Percentiles rank a stretch among this genome's conserved stretches.
These are phyloP conservation scores for Populus hybrid DNA, from an alignment of 441 rosid genomes.

Conservation along the genomic window DNA sequence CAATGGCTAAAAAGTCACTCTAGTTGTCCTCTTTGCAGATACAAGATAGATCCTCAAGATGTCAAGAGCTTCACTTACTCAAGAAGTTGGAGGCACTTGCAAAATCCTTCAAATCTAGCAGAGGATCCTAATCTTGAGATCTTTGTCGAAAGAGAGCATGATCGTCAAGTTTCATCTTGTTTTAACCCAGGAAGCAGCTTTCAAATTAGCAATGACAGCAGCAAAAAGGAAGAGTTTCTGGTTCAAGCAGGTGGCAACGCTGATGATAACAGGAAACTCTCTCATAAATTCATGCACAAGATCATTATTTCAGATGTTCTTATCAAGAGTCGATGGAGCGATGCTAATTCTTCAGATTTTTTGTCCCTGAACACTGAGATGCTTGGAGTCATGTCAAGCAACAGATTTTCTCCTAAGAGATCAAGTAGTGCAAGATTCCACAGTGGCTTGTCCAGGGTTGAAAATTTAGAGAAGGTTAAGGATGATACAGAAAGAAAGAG, in stretches of 20 bases:
- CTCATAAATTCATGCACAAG: conserved; percentile 47
- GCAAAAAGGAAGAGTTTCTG: conserved; percentile 15
- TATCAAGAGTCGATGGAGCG: conserved; percentile 54
- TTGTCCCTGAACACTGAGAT: conserved; percentile 45
- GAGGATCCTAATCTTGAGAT: conserved; percentile 38
- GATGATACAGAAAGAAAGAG: conserved; percentile 34
- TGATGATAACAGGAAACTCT: conserved; percentile 6
- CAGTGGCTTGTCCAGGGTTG: not conserved
- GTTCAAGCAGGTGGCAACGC: conserved; percentile 10
- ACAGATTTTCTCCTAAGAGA: conserved; percentile 25
- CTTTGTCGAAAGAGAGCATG: conserved; percentile 38
- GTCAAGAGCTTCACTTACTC: conserved; percentile 18
- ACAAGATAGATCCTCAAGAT: conserved; percentile 67
- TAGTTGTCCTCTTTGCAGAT: conserved; percentile 83
- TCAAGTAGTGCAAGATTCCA: conserved; percentile 14
- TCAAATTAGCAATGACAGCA: conserved; percentile 2
- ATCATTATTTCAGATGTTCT: conserved; percentile 40
- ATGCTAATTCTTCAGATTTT: conserved; percentile 53
- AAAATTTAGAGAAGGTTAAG: conserved; percentile 25
- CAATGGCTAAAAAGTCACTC: conserved; percentile 85
- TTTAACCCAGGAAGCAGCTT: conserved; percentile 31
- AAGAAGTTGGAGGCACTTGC: conserved; percentile 27
- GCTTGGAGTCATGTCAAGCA: conserved; percentile 33
- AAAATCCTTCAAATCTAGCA: conserved; percentile 25
- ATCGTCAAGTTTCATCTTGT: conserved; percentile 27